Conservation (phyloP, 169 alveolate genomes). For the Plasmodium sp. region DNA sequence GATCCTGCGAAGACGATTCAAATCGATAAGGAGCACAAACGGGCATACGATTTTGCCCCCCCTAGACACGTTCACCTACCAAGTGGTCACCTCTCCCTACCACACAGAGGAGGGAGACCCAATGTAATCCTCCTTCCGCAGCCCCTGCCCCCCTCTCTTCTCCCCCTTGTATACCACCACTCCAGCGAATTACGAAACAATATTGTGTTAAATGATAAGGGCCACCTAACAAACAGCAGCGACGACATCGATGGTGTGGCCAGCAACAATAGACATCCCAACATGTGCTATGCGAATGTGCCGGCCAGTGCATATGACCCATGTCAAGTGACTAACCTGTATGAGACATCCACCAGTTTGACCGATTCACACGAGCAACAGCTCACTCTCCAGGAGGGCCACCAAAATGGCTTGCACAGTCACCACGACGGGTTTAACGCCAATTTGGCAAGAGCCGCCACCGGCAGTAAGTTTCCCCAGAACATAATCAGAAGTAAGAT, state of each 20-base stretch:
- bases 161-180: not conserved
- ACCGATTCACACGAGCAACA: not conserved
- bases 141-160: not conserved
- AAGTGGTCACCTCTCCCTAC: not conserved
- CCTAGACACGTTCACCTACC: not conserved
- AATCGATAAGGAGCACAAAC: not conserved
- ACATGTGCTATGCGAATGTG: not conserved
- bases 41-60: not conserved
- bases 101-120: not conserved
- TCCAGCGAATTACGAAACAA: not conserved
- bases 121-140: not conserved
- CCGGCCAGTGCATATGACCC: not conserved
- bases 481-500: not conserved
- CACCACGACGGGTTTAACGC: not conserved
- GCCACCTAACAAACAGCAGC: not conserved
- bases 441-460: not conserved
- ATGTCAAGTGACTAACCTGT: slow-evolving; percentile 5
- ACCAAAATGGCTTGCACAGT: not conserved
- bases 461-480: not conserved
- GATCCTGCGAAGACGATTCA: not conserved
- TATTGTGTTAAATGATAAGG: not conserved
- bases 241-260: not conserved
- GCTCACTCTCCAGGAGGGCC: not conserved
- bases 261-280: not conserved
- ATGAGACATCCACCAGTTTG: not conserved